These are phyloP conservation scores for Blastobotrys apis DNA, from an alignment of 1,139 yeast genomes.

Conservation along the genomic window DNA sequence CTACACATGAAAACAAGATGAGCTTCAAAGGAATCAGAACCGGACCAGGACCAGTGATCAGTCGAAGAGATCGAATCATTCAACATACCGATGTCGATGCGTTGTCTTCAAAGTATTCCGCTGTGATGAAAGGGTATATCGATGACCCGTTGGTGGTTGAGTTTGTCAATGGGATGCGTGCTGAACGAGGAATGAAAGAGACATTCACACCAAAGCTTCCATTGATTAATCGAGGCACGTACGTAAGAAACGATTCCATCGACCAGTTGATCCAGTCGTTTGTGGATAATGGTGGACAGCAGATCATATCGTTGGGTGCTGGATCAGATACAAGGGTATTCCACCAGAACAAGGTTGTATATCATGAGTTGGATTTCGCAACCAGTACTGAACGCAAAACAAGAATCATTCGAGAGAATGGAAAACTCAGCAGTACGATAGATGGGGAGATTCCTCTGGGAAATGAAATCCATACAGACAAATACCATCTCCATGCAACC, in stretches of 20 bases:
- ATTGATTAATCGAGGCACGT: conserved; percentile 78
- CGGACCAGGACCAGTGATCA: too few species aligned
- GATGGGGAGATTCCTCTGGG: background rate
- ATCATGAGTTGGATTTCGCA: conserved; percentile 74
- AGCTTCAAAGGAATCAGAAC: too few species aligned
- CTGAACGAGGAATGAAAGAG: conserved; percentile 25
- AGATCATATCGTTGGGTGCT: conserved; percentile 84
- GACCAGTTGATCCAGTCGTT: conserved; percentile 53
- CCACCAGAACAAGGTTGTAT: conserved; percentile 36
- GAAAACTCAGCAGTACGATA: conserved; percentile 21
- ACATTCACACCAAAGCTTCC: conserved; percentile 56
- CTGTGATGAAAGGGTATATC: conserved; percentile 52
- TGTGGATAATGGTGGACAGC: conserved; percentile 40
- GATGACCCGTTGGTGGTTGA: conserved; percentile 48
- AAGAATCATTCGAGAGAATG: conserved; percentile 41
- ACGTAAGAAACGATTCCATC: conserved; percentile 63
- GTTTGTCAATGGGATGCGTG: conserved; percentile 41
- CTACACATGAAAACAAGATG: too few species aligned
- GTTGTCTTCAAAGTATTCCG: conserved; percentile 62
- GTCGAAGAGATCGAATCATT: conserved; percentile 45
- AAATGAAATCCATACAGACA: conserved; percentile 40
- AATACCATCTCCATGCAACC: conserved; percentile 51
- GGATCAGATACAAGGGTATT: conserved; percentile 91
- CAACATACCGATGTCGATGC: conserved; percentile 86
- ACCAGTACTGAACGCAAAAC: conserved; percentile 60